Base-by-base conservation (phyloP, 1,284 basidiomycete genomes). In the Ustilago vetiveriae region DNA sequence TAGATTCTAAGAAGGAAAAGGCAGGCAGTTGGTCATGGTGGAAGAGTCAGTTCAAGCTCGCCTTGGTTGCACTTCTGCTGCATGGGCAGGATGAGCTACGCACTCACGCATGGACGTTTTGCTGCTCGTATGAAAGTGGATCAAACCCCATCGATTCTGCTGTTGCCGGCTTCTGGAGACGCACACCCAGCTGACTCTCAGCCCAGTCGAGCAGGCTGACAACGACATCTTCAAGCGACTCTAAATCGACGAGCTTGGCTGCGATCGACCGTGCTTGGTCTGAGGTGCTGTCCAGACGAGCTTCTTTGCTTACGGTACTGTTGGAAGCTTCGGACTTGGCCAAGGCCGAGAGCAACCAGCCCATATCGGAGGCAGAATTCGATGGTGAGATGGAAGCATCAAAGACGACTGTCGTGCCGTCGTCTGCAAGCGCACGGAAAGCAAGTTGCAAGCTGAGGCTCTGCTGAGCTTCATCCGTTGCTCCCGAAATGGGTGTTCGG, bases 1-100 rank as follows among this genome's bases (percentile, higher is more conserved):
- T 98, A 98, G 40, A 98, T 87, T 6, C 77, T 80, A 35, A 8
- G 17, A 21, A 41, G 7, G 10, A n/a, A 22, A 6, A 21, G 30
- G 16, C 32, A n/a, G 32, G 16, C 16, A 8, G n/a, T 11, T 16
- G 32, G 6, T 6, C 16, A 35, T 6, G n/a, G 32, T 11, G 8
- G 9, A 3, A 35, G 21, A 30, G 37, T 64, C 44, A 49, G 66
- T 26, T 16, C 23, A 26, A 10, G 47, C 22, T 36, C 29, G 10
- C 27, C 7, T 29, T 13, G 33, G 2, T 6, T 11, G 33, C 11
- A 11, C 10, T 30, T 30, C 29, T 35, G 33, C 11, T 11, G 10
- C 33, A 16, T n/a, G 33, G 11, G 33, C 33, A 22, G 29, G 17
- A 23, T 33, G 50, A n/a, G 38, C 47, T 59, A 60, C 38, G 52